Percentiles rank a stretch among this genome's conserved stretches.
These are phyloP conservation scores for Fusarium nanum DNA, from an alignment of 2,329 filamentous ascomycete species.

Conservation along the genomic window DNA sequence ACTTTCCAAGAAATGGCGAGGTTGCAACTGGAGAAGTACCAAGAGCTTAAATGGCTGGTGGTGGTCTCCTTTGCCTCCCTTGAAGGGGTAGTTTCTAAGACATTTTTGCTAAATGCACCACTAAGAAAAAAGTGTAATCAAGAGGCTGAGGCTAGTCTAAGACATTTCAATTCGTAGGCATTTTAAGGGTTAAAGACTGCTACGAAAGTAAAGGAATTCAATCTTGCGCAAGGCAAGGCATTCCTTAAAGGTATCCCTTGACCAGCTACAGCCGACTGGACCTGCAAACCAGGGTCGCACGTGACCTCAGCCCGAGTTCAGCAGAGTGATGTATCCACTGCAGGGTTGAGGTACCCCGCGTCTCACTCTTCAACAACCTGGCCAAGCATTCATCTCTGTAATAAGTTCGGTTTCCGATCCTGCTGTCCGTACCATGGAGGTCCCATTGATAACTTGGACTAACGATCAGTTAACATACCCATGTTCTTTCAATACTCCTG, in stretches of 20 bases:
- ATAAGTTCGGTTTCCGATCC: neutral
- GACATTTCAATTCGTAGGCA: neutral
- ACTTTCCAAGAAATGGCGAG: too few species aligned
- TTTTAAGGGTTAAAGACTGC: too few species aligned
- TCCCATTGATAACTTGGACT: neutral
- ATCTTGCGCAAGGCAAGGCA: neutral
- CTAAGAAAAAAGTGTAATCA: accelerated
- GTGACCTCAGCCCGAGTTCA: neutral
- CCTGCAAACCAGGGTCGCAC: neutral
- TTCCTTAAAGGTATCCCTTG: neutral
- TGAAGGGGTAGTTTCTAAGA: neutral
- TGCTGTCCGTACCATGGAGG: neutral
- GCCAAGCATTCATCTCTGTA: neutral
- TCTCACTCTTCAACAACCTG: neutral
- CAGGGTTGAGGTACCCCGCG: neutral
- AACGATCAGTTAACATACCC: accelerated
- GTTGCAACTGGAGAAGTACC: too few species aligned
- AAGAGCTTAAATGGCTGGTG: too few species aligned
- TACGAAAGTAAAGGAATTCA: too few species aligned
- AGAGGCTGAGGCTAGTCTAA: accelerated
- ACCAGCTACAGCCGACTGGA: neutral
- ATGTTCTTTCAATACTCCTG: neutral
- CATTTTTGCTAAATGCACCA: neutral
- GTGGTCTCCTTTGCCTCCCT: neutral
- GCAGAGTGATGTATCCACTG: neutral